Conservation (phyloP, 148 eudicot genomes). For the Tetragonia tetragonoides region DNA sequence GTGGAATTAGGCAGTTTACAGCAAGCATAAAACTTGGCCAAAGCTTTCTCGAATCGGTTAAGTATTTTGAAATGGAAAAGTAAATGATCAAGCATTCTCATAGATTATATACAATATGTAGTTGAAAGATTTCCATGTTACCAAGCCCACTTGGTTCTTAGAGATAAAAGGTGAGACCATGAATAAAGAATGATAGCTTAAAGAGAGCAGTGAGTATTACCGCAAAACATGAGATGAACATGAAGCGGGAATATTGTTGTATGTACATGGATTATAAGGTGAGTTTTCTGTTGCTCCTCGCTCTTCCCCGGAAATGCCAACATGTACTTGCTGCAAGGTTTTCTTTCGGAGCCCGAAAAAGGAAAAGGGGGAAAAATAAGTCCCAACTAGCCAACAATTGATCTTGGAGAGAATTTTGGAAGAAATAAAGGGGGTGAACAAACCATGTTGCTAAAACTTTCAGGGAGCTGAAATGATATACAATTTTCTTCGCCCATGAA, state of each 20-base stretch:
- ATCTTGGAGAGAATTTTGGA: background rate
- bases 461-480: conserved; percentile 58
- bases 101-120: background rate
- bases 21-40: background rate
- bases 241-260: conserved; percentile 48
- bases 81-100: too few species aligned
- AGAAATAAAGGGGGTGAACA: conserved; percentile 4
- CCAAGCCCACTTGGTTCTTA: background rate
- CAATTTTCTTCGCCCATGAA: conserved; percentile 51
- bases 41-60: background rate
- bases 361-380: background rate
- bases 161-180: background rate
- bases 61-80: background rate
- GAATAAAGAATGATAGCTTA: background rate
- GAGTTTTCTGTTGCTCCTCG: conserved; percentile 68
- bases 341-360: conserved; percentile 37
- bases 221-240: conserved; percentile 52
- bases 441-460: conserved; percentile 51
- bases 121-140: background rate
- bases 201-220: conserved; percentile 29
- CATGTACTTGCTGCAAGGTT: conserved; percentile 56
- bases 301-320: conserved; percentile 68
- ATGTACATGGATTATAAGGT: conserved; percentile 56
- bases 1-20: background rate
- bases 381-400: conserved; percentile 1